Evolutionary conservation across 2,329 filamentous ascomycete genomes (phyloP), one percentile per base, ranked within the genome.

Genomic region (Setomelanomma holmii): DNA sequence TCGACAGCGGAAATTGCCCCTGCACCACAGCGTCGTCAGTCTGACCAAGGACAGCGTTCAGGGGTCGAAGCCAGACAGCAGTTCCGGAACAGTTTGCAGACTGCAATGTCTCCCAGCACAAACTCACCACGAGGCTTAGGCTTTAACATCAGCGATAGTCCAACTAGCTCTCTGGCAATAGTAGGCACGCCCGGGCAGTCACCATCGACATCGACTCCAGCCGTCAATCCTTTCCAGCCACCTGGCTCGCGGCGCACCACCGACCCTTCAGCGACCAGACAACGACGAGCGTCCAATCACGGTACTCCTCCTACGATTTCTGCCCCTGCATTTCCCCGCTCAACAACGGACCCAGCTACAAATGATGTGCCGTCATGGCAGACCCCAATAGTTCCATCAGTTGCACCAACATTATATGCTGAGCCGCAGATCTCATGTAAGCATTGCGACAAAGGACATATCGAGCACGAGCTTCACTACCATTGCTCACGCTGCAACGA

Each of bases 381-480:
- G 19, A 16, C 62, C 16, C 62, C 56, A 10, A 48, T 63, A 12
- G 35, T 62, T 7, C 44, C 51, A 12, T 21, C 60, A 8, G 41
- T 45, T 20, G 38, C 56, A 7, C 70, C 71, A 4, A 64, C 63
- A 2, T 75, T 85, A 1, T 90, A 84, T 57, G 73, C 79, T 1
- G 91, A 96, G 66, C 91, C 92, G 1, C 86, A 85, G 1, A 84
- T 96, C 44, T 81, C 80, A 7, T 97, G 93, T 71, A 83, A 86
- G 33, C 80, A 84, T 8, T 98, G 93, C 71, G 77, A 80, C 17
- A 88, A 83, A 57, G 66, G 79, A 5, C 84, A 92, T 54, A 93
- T 97, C 33, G 89, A 96, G 69, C 91, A 96, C 63, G 86, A 91
- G 7, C 77, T 96, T 2, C 91, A 97, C 73, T 96, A 93, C 75